Evolutionary conservation across 2,329 filamentous ascomycete genomes (phyloP), one percentile per base, ranked within the genome.

Genomic region (Chaetomiaceae sp.): DNA sequence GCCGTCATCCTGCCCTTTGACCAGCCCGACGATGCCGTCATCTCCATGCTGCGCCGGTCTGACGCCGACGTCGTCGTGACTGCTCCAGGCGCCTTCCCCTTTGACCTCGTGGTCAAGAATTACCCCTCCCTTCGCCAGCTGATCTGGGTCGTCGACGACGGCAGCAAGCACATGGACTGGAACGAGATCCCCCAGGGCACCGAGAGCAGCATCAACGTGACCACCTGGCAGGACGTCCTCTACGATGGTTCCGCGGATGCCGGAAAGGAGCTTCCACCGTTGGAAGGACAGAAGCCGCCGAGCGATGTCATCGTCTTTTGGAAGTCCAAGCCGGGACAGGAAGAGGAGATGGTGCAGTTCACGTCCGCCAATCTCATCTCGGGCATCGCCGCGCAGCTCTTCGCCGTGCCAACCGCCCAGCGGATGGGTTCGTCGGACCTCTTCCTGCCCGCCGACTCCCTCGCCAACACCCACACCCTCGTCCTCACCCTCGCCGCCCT

Each of bases 101-200:
- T 96, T 39, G 85, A 90, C 58, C 74, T 80, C 34, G 80, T 95
- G 12, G 79, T 84, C 48, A 82, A 85, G 63, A 79, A 76, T 49
- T 90, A 88, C 64, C 79, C 85, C 5, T 78, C 80, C 34, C 78
- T 99, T 42, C 85, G 84, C 57, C 83, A 91, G 61, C 78, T 96
- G 29, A 81, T 96, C 62, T 97, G 91, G 89, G 91, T 96, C 12
- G 90, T 95, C 5, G 92, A 96, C 64, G 82, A 90, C 65, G 90
- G 90, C 38, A 96, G 85, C 73, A 83, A 84, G 62, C 92, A 97
- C 67, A 87, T 99, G 79, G 91, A 96, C 71, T 99, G 92, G 91
- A 91, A 89, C 63, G 89, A 92, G 66, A 82, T 91, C 2, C 91
- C 91, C 11, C 81, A 87, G 65, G 87, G 88, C 47, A 85, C 86